Base-by-base conservation (phyloP, 257 asterid species). In the Ballota nigra region DNA sequence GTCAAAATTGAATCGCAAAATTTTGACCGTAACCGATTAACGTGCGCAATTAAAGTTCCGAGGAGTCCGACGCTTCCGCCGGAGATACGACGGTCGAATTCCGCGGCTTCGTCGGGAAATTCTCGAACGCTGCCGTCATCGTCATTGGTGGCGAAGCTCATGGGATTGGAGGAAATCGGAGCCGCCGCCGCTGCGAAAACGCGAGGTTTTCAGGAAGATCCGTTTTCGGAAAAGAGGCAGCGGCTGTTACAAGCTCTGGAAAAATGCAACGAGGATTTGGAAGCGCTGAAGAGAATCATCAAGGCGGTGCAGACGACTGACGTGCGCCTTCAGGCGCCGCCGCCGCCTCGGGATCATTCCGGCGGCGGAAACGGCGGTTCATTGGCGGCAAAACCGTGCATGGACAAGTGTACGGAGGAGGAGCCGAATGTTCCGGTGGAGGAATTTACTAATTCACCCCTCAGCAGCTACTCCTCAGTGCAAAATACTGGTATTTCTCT, bases 251-350 rank as follows among this genome's bases (percentile, higher is more conserved):
- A 79, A 28, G 97, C 96, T 13, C 80, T 92, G 76, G 96, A 87
- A 22, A 92, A 89, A 80, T 90, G 97, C 77, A 90, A 90, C 68
- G 81, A 87, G 61, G 98, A 92, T 80, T 75, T 92, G 85, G 95
- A 88, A 73, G 83, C 84, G 57, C 80, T 92, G 45, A 89, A 81
- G 86, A 82, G 71, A 68, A 89, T 92, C 69, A 87, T 92, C 75
- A 78, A 71, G 70, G 82, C 89, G 16, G 86, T 83, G 23, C 81
- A 75, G 73, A 40, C 75, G 15, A 26, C 66, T 1, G 60, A 69
- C 28, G 60, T 66, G 38, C 68, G 71, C 34, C 56, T 41, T 10
- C 78, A 40, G 69, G 75, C 82, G 57, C 78, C 62, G 69, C 76
- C 82, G 57, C 78, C 62, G 33, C 28, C 56, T 6, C 34, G 24